phyloP scores from a whole-genome alignment of 768 basidiomycete genomes.

The Lepiota subincarnata region DNA sequence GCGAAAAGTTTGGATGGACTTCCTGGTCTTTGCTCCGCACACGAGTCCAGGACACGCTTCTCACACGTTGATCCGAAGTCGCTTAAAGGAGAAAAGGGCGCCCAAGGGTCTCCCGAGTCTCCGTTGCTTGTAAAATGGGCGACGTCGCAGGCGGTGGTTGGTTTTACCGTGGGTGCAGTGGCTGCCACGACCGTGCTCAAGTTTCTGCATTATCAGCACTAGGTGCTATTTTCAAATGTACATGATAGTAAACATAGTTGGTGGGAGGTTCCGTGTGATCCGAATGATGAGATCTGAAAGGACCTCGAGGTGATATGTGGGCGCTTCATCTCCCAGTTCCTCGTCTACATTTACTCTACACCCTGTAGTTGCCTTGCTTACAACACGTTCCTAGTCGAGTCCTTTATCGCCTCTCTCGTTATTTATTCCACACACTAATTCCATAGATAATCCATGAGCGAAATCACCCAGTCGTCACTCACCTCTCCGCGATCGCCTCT shows the following conservation, averaged over 20 bases:
- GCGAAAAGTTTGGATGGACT: conserved; percentile 47
- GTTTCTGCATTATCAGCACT: not conserved
- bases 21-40: conserved; percentile 34
- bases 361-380: conserved; percentile 1
- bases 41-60: conserved; percentile 5
- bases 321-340: too few relatives aligned
- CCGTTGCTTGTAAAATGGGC: not conserved
- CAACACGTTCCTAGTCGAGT: not conserved
- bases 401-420: not conserved
- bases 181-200: not conserved
- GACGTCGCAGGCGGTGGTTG: not conserved
- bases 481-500: conserved; percentile 6
- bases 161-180: not conserved
- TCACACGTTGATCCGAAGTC: conserved; percentile 4
- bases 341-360: not conserved
- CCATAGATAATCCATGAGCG: not conserved
- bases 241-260: too few relatives aligned
- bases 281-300: too few relatives aligned
- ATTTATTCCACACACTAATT: not conserved
- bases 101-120: not conserved
- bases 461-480: conserved; percentile 1
- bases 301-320: too few relatives aligned
- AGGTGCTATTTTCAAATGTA: not conserved
- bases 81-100: not conserved
- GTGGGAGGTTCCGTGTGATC: too few relatives aligned